Conservation (phyloP, 352 stramenopile species). For the Globisporangium alternatum region DNA sequence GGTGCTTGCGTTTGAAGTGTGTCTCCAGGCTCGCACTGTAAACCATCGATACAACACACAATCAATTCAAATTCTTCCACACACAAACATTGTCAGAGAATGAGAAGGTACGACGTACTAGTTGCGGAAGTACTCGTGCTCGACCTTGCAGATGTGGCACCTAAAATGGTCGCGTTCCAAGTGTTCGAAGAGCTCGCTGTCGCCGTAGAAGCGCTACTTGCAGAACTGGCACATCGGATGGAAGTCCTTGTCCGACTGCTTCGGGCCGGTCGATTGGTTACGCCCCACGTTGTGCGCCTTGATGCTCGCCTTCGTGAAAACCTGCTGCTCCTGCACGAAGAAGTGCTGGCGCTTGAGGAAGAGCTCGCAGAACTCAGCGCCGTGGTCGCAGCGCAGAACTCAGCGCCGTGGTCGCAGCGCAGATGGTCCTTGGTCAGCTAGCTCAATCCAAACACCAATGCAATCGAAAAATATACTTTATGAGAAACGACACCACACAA, state of each 20-base stretch:
- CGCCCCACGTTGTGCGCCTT: constrained; percentile 64
- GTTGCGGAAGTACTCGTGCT: constrained; percentile 89
- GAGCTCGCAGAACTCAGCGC: constrained; percentile 74
- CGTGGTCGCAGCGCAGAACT: no score
- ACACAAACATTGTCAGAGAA: background rate
- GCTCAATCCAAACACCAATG: no score
- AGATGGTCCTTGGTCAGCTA: constrained; percentile 77
- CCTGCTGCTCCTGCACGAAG: constrained; percentile 78
- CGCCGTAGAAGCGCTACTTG: constrained; percentile 81
- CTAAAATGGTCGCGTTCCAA: constrained; percentile 89
- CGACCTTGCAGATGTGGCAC: constrained; percentile 86
- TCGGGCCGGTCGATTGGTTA: constrained; percentile 36
- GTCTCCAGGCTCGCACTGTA: constrained; percentile 73
- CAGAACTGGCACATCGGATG: constrained; percentile 91
- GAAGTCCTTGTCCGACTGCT: constrained; percentile 68
- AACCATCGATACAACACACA: constrained; percentile 6
- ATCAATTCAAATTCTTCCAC: constrained; percentile 10
- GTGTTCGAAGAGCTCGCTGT: constrained; percentile 84
- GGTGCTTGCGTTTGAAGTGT: constrained; percentile 82
- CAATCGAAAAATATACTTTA: no score
- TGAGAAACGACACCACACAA: no score
- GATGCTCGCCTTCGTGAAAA: constrained; percentile 70
- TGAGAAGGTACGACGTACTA: constrained; percentile 49
- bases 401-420: no score
- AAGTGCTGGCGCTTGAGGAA: constrained; percentile 75